Percentiles rank a stretch among this genome's conserved stretches.
Evolutionary conservation across 2,329 filamentous ascomycete genomes (phyloP).

Genomic region (Trichoderma semiorbis): DNA sequence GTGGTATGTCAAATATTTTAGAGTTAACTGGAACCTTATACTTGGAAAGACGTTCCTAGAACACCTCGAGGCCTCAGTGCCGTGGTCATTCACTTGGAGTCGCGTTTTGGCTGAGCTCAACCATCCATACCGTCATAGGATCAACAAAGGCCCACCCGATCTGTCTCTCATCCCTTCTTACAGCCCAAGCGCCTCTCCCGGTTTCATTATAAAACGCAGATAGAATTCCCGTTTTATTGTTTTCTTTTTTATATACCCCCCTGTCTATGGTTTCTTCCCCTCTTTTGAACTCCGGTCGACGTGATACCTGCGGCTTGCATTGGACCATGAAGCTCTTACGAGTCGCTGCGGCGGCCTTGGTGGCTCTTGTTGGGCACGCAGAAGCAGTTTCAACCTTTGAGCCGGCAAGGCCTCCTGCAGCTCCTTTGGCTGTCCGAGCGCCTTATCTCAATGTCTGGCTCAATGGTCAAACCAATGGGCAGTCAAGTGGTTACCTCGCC

Average conservation of each 20-base stretch:
- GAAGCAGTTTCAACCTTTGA: slow-evolving; percentile 51
- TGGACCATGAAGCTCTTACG: slow-evolving; percentile 23
- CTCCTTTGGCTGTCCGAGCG: slow-evolving; percentile 70
- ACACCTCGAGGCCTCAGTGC: background rate
- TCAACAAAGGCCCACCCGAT: slow-evolving; percentile 12
- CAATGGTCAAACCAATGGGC: slow-evolving; percentile 56
- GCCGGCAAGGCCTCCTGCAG: slow-evolving; percentile 62
- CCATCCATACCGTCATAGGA: slow-evolving; percentile 11
- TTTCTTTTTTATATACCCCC: background rate
- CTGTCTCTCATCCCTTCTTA: background rate
- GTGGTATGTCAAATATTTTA: background rate
- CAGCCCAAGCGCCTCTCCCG: background rate
- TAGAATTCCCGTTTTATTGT: background rate
- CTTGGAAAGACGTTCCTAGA: background rate
- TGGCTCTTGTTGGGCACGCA: slow-evolving; percentile 21
- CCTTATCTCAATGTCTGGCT: slow-evolving; percentile 74
- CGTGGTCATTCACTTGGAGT: background rate
- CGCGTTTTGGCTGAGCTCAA: background rate
- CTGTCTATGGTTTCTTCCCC: background rate
- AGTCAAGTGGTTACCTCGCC: slow-evolving; percentile 63
- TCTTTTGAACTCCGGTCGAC: background rate
- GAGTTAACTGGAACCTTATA: background rate
- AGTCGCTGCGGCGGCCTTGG: slow-evolving; percentile 22
- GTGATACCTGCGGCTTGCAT: background rate
- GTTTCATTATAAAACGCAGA: background rate